Evolutionary conservation across 2,329 filamentous ascomycete species (phyloP).

Genomic region (Penicillium nordicum): DNA sequence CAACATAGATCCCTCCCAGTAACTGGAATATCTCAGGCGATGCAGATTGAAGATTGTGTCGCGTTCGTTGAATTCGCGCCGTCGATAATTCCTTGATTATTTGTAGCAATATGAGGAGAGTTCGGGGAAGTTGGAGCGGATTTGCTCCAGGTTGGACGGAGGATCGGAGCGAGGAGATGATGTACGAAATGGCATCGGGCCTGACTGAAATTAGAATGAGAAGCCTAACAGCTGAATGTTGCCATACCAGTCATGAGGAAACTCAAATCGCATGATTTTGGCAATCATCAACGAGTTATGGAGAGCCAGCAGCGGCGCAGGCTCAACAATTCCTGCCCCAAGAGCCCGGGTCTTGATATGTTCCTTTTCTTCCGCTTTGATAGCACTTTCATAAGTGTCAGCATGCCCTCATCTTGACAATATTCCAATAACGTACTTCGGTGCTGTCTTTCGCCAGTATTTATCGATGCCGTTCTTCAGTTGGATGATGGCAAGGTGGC

Average conservation of each 20-base stretch:
- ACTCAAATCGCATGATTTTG: slow-evolving; percentile 87
- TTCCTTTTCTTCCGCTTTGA: slow-evolving; percentile 68
- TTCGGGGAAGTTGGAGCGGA: slow-evolving; percentile 65
- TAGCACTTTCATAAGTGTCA: slow-evolving; percentile 46
- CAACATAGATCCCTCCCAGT: slow-evolving; percentile 72
- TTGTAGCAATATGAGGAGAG: slow-evolving; percentile 73
- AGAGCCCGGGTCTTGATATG: slow-evolving; percentile 72
- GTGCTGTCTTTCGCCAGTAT: slow-evolving; percentile 81
- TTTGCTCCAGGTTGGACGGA: slow-evolving; percentile 53
- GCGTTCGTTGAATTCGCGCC: slow-evolving; percentile 69
- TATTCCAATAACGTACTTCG: slow-evolving; percentile 50
- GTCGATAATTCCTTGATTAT: slow-evolving; percentile 88
- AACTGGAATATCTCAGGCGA: slow-evolving; percentile 82
- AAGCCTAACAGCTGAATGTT: neutral
- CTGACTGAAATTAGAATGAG: slow-evolving; percentile 23
- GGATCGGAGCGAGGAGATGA: slow-evolving; percentile 63
- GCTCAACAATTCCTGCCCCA: slow-evolving; percentile 72
- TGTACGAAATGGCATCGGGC: slow-evolving; percentile 48
- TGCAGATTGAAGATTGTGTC: slow-evolving; percentile 71
- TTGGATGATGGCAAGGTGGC: slow-evolving; percentile 88
- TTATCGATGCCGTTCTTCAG: slow-evolving; percentile 96
- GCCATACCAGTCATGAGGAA: slow-evolving; percentile 72
- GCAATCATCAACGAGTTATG: slow-evolving; percentile 86
- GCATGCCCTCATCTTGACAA: slow-evolving; percentile 2
- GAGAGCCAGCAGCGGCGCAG: slow-evolving; percentile 69